phyloP scores from a whole-genome alignment of 1,139 yeast species.

The Spathaspora sp. region DNA sequence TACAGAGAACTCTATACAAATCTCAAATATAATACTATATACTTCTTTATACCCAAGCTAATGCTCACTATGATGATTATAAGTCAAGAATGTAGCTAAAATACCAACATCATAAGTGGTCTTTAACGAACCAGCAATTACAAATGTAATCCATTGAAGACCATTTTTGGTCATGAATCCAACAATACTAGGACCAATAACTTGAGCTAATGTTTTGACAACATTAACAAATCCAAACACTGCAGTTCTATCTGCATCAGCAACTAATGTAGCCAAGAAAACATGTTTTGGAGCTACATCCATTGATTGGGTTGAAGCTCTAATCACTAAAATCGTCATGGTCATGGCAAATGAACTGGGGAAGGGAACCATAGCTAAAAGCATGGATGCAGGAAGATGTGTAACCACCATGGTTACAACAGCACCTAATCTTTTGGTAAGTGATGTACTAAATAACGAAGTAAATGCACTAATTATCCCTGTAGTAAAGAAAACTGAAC shows the following conservation, averaged over 20 bases:
- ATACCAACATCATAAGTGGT: constrained; percentile 41
- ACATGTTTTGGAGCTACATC: constrained; percentile 48
- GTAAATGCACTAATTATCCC: constrained; percentile 41
- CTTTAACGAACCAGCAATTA: constrained; percentile 40
- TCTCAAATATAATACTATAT: too few species aligned
- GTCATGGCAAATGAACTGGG: constrained; percentile 31
- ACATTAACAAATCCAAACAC: constrained; percentile 44
- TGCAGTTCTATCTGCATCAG: constrained; percentile 36
- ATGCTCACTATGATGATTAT: constrained; percentile 25
- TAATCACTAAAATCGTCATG: constrained; percentile 27
- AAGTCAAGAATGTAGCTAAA: constrained; percentile 31
- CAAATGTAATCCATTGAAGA: constrained; percentile 40
- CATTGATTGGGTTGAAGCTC: constrained; percentile 44
- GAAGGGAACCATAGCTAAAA: constrained; percentile 37
- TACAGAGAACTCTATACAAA: too few species aligned
- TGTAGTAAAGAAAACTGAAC: constrained; percentile 38
- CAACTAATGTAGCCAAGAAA: constrained; percentile 38
- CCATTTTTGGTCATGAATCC: constrained; percentile 32
- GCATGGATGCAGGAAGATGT: constrained; percentile 43
- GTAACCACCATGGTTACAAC: constrained; percentile 45
- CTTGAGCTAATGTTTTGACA: constrained; percentile 40
- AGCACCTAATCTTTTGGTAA: constrained; percentile 45
- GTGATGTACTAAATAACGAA: constrained; percentile 41
- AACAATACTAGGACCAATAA: constrained; percentile 38
- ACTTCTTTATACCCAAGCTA: constrained; percentile 6